Base-by-base conservation (phyloP, 352 stramenopile genomes). In the Peronospora farinosa region DNA sequence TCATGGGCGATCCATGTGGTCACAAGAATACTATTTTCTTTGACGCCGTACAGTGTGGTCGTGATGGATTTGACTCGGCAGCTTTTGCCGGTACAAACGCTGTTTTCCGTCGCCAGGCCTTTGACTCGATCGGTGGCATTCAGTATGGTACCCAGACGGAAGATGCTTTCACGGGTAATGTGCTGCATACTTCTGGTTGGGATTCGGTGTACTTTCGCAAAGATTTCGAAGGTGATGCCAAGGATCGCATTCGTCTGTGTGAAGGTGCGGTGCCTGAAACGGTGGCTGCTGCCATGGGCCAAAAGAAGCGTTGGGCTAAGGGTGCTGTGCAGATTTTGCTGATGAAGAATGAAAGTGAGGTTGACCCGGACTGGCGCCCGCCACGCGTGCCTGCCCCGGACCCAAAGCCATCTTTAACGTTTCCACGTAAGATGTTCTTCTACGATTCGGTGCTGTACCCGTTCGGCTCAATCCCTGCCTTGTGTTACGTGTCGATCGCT, bases 1-100 rank as follows among this genome's bases (percentile, higher is more conserved):
- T 91, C 54, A 91, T 94, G 78, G 84, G 84, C 21, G 84, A 95
- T 62, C 84, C 84, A 2, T 92, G 79, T 71, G 84, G 84, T 30
- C 84, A 95, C 73, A 88, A 88, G 60, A 95, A 95, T 58, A 89
- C 84, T 27, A 95, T 88, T 74, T 95, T 95, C 78, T 95, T 92
- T 63, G 84, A 95, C 47, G 79, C 84, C 45, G 79, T 92, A 59
- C 81, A 92, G 69, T 90, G 75, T 61, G 81, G 84, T 50, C 81
- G 75, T 73, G 84, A 95, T 59, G 84, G 84, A 35, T 95, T 89
- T 53, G 84, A 95, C 51, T 95, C 75, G 12, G 81, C 84, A 15
- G 74, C 84, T 64, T 95, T 95, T 37, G 84, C 84, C 65, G 86
- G 86, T 58, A 95, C 86, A 2, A 94, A 94, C 54, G 86, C 85